These are phyloP conservation scores for Coemansia sp. DNA, from an alignment of 192 early-diverging fungal species.

Conservation along the genomic window DNA sequence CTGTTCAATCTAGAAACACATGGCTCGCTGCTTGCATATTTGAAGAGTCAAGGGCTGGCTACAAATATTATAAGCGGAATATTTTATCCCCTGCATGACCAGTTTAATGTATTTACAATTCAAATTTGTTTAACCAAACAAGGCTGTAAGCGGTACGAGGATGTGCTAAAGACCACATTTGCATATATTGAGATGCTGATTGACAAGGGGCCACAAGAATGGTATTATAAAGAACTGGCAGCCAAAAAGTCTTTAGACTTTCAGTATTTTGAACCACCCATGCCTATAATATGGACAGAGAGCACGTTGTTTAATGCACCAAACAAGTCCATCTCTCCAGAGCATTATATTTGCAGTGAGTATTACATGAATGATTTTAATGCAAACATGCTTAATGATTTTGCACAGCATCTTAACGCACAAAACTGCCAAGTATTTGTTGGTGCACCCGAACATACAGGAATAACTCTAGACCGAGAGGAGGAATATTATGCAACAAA, in stretches of 20 bases:
- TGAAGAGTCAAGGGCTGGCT: conserved; percentile 86
- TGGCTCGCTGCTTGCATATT: conserved; percentile 77
- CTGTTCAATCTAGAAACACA: conserved; percentile 79
- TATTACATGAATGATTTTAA: background rate
- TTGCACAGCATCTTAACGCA: background rate
- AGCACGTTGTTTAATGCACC: background rate
- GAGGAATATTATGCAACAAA: background rate
- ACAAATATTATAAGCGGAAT: conserved; percentile 20
- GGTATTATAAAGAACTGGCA: conserved; percentile 34
- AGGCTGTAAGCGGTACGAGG: conserved; percentile 12
- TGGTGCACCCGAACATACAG: background rate
- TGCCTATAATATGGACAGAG: background rate
- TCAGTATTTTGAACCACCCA: background rate
- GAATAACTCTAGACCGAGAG: background rate
- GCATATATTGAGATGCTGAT: conserved; percentile 35
- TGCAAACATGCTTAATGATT: background rate
- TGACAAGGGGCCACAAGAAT: conserved; percentile 18
- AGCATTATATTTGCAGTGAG: background rate
- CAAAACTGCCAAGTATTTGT: conserved; percentile 3
- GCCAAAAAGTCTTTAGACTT: conserved; percentile 5
- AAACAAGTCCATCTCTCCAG: background rate
- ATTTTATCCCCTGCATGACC: background rate
- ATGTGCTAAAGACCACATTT: conserved; percentile 23
- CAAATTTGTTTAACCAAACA: background rate
- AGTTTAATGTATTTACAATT: background rate